Conservation (phyloP, 805 yeast species). For the Pichia nakasei region DNA sequence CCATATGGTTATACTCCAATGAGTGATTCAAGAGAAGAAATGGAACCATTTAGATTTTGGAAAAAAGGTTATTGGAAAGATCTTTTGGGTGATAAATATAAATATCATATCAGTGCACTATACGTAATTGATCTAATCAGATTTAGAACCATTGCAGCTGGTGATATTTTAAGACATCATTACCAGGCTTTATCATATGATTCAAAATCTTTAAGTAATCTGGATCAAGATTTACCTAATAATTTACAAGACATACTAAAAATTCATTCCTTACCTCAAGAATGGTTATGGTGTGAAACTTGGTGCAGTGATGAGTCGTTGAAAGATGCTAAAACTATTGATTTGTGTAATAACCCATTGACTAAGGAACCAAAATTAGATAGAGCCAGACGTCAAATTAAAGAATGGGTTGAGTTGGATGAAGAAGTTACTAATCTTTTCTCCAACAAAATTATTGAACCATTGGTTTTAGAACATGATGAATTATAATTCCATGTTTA, state of each 20-base stretch:
- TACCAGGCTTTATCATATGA: conserved; percentile 78
- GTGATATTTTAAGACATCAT: conserved; percentile 73
- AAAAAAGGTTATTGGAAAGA: conserved; percentile 84
- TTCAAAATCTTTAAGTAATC: conserved; percentile 66
- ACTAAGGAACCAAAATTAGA: conserved; percentile 74
- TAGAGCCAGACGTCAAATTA: conserved; percentile 64
- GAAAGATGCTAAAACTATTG: conserved; percentile 64
- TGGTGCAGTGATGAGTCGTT: conserved; percentile 71
- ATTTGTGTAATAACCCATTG: conserved; percentile 75
- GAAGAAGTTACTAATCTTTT: conserved; percentile 34
- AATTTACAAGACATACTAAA: conserved; percentile 62
- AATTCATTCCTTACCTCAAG: conserved; percentile 66
- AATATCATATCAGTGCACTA: conserved; percentile 78
- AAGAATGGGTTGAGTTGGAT: conserved; percentile 71
- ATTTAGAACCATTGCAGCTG: conserved; percentile 62
- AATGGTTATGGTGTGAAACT: conserved; percentile 92
- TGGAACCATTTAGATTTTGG: conserved; percentile 89
- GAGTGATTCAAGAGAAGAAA: conserved; percentile 73
- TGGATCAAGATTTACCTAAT: conserved; percentile 93
- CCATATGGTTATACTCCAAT: conserved; percentile 84
- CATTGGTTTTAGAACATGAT: not conserved
- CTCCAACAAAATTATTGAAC: not conserved
- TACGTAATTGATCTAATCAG: conserved; percentile 68
- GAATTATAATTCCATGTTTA: conserved; percentile 2
- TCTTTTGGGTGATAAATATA: conserved; percentile 44